phyloP scores from a whole-genome alignment of 805 yeast genomes.

The Suhomyces sp. region DNA sequence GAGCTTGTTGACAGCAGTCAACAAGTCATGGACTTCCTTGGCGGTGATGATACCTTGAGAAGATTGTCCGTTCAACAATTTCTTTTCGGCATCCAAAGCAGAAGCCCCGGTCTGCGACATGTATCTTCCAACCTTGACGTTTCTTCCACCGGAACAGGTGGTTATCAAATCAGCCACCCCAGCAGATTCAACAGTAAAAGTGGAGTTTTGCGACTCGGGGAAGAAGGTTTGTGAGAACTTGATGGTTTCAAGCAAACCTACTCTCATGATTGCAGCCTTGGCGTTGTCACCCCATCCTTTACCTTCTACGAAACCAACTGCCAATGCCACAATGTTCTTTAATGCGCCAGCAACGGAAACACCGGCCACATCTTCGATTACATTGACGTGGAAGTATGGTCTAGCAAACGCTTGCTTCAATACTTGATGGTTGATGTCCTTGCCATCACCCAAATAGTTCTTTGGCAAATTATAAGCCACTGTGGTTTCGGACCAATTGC shows the following conservation, averaged over 20 bases:
- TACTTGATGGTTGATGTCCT: slow-evolving; percentile 38
- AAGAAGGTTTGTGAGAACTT: slow-evolving; percentile 36
- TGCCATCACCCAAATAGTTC: slow-evolving; percentile 40
- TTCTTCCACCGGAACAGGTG: slow-evolving; percentile 47
- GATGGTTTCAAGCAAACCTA: slow-evolving; percentile 42
- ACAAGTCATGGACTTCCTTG: slow-evolving; percentile 46
- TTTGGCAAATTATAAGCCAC: slow-evolving; percentile 40
- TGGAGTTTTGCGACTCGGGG: slow-evolving; percentile 34
- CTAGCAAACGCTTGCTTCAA: slow-evolving; percentile 46
- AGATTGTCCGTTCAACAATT: slow-evolving; percentile 43
- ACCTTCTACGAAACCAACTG: slow-evolving; percentile 48
- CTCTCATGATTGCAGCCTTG: slow-evolving; percentile 47
- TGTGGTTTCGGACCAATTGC: slow-evolving; percentile 47
- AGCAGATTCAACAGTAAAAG: slow-evolving; percentile 44
- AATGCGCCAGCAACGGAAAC: slow-evolving; percentile 47
- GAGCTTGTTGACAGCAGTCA: slow-evolving; percentile 30
- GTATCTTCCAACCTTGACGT: slow-evolving; percentile 45
- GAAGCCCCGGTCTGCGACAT: slow-evolving; percentile 42
- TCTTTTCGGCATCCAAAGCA: slow-evolving; percentile 43
- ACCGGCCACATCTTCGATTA: slow-evolving; percentile 45
- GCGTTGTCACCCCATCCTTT: slow-evolving; percentile 51
- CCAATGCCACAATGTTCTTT: slow-evolving; percentile 45
- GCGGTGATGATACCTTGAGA: slow-evolving; percentile 47
- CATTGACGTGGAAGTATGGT: slow-evolving; percentile 45
- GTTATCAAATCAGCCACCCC: slow-evolving; percentile 50